Conservation (phyloP, 352 stramenopile species). For the Phytophthora sp. region DNA sequence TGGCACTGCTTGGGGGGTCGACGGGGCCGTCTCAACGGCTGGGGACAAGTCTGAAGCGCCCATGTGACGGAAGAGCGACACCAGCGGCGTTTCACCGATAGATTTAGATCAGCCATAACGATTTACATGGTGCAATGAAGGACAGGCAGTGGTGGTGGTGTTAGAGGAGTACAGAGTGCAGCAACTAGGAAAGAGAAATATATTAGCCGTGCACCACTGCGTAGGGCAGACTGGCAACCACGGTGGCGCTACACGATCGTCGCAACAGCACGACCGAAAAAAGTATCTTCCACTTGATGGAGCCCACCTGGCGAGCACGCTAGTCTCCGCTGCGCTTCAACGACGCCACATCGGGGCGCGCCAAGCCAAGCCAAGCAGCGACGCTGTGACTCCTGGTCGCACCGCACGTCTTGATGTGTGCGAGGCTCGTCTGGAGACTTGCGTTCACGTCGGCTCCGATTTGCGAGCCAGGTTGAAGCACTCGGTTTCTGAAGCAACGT, state of each 20-base stretch:
- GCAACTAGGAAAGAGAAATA: no score
- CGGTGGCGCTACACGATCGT: neutral
- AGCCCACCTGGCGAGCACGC: neutral
- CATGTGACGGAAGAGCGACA: neutral
- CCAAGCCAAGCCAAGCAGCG: no score
- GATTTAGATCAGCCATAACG: constrained; percentile 7
- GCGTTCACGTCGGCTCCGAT: no score
- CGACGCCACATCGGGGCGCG: neutral
- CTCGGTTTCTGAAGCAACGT: constrained; percentile 1
- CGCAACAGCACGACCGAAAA: neutral
- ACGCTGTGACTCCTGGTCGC: neutral
- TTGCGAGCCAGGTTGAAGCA: neutral
- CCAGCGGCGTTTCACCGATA: constrained; percentile 1
- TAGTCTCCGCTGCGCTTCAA: neutral
- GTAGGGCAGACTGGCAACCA: neutral
- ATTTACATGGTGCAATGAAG: no score
- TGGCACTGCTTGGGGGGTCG: neutral
- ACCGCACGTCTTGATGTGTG: neutral
- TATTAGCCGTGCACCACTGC: no score
- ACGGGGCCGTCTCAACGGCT: neutral
- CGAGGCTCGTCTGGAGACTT: no score
- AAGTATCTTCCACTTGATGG: neutral
- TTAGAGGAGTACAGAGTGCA: no score
- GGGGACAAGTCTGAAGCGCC: neutral
- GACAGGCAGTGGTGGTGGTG: no score